These are phyloP conservation scores for Mitragyna speciosa DNA, from an alignment of 257 asterid species.

Conservation along the genomic window DNA sequence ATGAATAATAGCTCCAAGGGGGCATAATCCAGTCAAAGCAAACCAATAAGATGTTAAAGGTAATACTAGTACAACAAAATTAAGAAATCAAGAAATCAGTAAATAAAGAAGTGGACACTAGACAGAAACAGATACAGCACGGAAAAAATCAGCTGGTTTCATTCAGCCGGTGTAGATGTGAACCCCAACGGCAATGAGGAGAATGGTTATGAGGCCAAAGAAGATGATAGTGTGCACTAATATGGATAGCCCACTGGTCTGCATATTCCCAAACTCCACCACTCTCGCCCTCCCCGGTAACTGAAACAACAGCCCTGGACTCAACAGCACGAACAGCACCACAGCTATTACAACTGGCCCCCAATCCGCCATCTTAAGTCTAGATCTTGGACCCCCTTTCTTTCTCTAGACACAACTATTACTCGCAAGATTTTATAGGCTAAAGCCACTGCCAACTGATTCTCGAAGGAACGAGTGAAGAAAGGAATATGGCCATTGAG, in stretches of 20 bases:
- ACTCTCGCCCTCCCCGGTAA: slow-evolving; percentile 61
- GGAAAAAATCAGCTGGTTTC: neutral
- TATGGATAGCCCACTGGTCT: slow-evolving; percentile 60
- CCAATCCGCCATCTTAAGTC: slow-evolving; percentile 63
- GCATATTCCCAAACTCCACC: slow-evolving; percentile 69
- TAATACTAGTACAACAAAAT: neutral
- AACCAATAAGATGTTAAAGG: neutral
- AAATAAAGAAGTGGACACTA: neutral
- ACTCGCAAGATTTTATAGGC: neutral
- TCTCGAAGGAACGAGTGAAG: slow-evolving; percentile 15
- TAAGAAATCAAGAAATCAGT: neutral
- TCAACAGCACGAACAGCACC: slow-evolving; percentile 73
- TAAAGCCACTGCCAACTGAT: neutral
- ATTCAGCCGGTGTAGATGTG: slow-evolving; percentile 52
- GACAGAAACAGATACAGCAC: no score
- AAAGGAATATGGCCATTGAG: slow-evolving; percentile 8
- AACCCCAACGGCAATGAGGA: slow-evolving; percentile 74
- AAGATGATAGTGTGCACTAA: slow-evolving; percentile 63
- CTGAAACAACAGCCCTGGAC: slow-evolving; percentile 83
- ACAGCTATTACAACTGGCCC: slow-evolving; percentile 83
- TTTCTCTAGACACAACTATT: neutral
- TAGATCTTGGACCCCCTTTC: neutral
- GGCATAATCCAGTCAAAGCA: neutral
- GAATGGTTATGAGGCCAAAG: slow-evolving; percentile 67
- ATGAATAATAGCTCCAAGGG: no score